These are phyloP conservation scores for Calonectria hawksworthii DNA, from an alignment of 2,329 filamentous ascomycete species.

Conservation along the genomic window DNA sequence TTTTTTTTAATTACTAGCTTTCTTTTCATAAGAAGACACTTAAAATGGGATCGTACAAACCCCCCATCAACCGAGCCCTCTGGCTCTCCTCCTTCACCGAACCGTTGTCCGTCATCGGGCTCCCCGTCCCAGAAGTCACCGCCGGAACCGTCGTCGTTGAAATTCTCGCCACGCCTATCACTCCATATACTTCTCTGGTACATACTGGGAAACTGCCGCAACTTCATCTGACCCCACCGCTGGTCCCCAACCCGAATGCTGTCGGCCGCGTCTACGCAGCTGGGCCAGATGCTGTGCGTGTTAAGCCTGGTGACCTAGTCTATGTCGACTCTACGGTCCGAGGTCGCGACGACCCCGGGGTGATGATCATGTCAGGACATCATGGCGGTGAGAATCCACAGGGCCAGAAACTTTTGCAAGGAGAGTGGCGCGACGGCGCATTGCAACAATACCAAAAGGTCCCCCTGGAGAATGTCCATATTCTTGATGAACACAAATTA, in stretches of 20 bases:
- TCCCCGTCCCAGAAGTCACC: slow-evolving; percentile 11
- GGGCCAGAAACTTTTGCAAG: slow-evolving; percentile 1
- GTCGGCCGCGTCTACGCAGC: slow-evolving; percentile 17
- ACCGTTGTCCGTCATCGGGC: background rate
- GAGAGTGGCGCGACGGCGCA: slow-evolving; percentile 3
- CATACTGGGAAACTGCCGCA: slow-evolving; percentile 13
- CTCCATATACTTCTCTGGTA: slow-evolving; percentile 10
- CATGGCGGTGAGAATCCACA: slow-evolving; percentile 7
- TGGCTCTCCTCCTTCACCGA: slow-evolving; percentile 20
- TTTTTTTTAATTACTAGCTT: no score
- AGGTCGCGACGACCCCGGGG: slow-evolving; percentile 14
- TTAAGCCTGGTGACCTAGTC: slow-evolving; percentile 9
- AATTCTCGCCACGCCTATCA: slow-evolving; percentile 10
- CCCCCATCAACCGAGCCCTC: background rate
- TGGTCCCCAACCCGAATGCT: slow-evolving; percentile 23
- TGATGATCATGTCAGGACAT: slow-evolving; percentile 23
- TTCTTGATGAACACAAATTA: background rate
- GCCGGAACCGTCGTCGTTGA: slow-evolving; percentile 11
- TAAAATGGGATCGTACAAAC: background rate
- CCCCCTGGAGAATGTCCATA: slow-evolving; percentile 1
- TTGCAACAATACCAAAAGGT: slow-evolving; percentile 7
- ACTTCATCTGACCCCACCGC: slow-evolving; percentile 7
- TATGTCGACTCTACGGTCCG: slow-evolving; percentile 18
- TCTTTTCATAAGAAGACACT: background rate
- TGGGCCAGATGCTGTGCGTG: background rate